Evolutionary conservation across 352 stramenopile genomes (phyloP).

Genomic region (Blastocystis sp.): DNA sequence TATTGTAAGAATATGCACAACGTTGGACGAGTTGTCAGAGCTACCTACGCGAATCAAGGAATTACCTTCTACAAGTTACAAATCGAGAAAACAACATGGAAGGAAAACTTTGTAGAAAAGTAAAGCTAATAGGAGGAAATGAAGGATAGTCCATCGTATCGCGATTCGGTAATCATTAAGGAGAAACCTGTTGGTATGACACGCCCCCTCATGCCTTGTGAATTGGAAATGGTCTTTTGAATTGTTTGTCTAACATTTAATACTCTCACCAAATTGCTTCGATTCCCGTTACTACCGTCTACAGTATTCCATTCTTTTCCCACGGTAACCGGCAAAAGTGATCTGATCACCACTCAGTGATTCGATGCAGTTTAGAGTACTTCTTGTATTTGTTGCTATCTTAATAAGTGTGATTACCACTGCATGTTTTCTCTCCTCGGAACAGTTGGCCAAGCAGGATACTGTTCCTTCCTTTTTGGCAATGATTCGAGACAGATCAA

Average conservation of each 20-base stretch:
- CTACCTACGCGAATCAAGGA: constrained; percentile 59
- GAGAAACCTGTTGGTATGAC: constrained; percentile 13
- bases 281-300: too few species aligned
- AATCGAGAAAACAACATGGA: constrained; percentile 46
- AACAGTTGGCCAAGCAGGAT: background rate
- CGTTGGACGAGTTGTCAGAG: constrained; percentile 7
- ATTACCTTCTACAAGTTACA: constrained; percentile 44
- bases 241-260: background rate
- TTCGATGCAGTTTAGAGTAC: background rate
- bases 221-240: background rate
- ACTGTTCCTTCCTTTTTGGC: background rate
- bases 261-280: background rate
- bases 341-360: background rate
- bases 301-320: too few species aligned
- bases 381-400: background rate
- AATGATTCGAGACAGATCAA: constrained; percentile 12
- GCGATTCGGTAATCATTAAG: background rate
- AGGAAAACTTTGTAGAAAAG: constrained; percentile 61
- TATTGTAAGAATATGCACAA: constrained; percentile 63
- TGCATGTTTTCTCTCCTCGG: background rate
- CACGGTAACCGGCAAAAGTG: too few species aligned
- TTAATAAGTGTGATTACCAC: background rate
- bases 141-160: background rate
- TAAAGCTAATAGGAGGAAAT: background rate
- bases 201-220: constrained; percentile 50